Evolutionary conservation across 768 basidiomycete genomes (phyloP).

Genomic region (Cystobasidium tubakii): DNA sequence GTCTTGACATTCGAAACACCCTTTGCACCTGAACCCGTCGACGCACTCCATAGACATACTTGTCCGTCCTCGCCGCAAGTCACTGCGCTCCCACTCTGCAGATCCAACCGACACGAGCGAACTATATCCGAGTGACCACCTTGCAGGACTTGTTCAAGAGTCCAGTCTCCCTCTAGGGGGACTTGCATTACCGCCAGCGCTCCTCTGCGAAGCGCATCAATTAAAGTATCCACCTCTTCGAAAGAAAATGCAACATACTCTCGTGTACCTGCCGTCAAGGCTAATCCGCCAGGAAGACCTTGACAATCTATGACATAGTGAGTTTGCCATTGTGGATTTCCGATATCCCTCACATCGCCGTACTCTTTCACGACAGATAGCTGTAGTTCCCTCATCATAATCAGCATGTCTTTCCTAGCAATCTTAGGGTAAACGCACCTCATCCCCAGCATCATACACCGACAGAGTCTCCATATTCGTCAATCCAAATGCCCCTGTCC

Average conservation of each 20-base stretch:
- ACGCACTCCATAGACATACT: constrained; percentile 41
- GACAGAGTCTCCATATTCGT: constrained; percentile 46
- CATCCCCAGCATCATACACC: constrained; percentile 40
- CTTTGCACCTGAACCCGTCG: not conserved
- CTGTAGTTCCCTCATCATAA: not conserved
- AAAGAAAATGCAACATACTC: constrained; percentile 17
- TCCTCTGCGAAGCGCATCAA: constrained; percentile 34
- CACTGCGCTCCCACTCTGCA: constrained; percentile 37
- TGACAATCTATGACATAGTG: constrained; percentile 45
- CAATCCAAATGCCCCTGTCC: constrained; percentile 39
- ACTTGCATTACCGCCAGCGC: constrained; percentile 42
- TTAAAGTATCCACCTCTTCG: not conserved
- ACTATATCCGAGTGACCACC: constrained; percentile 45
- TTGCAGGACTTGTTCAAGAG: constrained; percentile 41
- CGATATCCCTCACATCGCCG: constrained; percentile 45
- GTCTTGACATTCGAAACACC: not conserved
- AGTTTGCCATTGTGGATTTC: constrained; percentile 42
- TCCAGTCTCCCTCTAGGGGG: constrained; percentile 36
- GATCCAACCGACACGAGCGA: constrained; percentile 38
- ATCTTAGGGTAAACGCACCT: constrained; percentile 27
- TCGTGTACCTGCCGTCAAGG: constrained; percentile 40
- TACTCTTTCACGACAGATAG: constrained; percentile 36
- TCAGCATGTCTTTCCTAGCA: not conserved
- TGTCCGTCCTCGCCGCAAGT: constrained; percentile 45
- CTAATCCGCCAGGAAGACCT: constrained; percentile 37